Percentiles rank a stretch among this genome's conserved stretches.
Evolutionary conservation across 495 filamentous ascomycete species (phyloP).

Genomic region (Penicillium silybi): DNA sequence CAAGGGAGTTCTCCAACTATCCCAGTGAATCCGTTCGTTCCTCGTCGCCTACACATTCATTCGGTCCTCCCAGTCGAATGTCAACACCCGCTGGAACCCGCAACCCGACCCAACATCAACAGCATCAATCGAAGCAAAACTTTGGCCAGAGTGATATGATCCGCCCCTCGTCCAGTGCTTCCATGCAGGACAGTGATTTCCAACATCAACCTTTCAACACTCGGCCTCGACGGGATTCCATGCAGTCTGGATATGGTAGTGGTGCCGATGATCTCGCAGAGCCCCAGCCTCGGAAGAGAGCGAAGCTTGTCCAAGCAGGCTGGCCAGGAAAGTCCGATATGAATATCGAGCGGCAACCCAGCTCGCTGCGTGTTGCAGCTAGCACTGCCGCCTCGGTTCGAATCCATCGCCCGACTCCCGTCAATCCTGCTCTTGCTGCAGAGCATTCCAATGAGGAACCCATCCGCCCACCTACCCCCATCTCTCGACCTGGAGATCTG

Average conservation of each 20-base stretch:
- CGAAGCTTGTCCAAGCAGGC: constrained; percentile 65
- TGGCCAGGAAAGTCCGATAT: constrained; percentile 65
- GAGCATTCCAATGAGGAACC: constrained; percentile 65
- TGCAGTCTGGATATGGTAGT: constrained; percentile 60
- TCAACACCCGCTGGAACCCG: constrained; percentile 33
- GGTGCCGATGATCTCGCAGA: constrained; percentile 63
- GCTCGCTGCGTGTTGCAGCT: constrained; percentile 81
- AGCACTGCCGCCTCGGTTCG: constrained; percentile 84
- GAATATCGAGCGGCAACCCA: constrained; percentile 59
- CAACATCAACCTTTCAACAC: constrained; percentile 24
- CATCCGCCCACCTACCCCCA: constrained; percentile 77
- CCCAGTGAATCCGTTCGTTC: constrained; percentile 32
- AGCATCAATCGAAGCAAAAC: constrained; percentile 19
- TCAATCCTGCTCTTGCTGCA: constrained; percentile 48
- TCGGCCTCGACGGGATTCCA: constrained; percentile 31
- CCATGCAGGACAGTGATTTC: constrained; percentile 38
- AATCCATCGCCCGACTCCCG: constrained; percentile 71
- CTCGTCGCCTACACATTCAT: constrained; percentile 36
- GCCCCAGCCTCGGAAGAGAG: constrained; percentile 60
- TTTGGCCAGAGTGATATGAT: constrained; percentile 32
- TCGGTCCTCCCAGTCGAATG: constrained; percentile 31
- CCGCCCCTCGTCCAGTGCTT: constrained; percentile 48
- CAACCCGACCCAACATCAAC: constrained; percentile 25
- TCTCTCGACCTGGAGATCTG: constrained; percentile 46
- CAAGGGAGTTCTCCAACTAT: constrained; percentile 37